These are phyloP conservation scores for Chaetomium strumarium DNA, from an alignment of 2,329 filamentous ascomycete genomes.

Conservation along the genomic window DNA sequence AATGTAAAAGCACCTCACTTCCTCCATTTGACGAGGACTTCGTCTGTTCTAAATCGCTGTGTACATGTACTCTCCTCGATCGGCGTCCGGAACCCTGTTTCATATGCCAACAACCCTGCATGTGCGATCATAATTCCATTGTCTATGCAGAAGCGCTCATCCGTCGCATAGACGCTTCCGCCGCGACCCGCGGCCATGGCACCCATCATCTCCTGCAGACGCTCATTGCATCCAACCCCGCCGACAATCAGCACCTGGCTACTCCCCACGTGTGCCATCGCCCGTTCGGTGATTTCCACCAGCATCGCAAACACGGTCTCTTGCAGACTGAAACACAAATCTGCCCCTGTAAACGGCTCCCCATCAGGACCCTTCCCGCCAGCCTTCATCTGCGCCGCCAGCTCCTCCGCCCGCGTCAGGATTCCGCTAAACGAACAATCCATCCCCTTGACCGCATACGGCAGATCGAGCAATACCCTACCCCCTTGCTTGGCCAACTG, in stretches of 20 bases:
- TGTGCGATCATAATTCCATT: conserved; percentile 99
- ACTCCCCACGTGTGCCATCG: conserved; percentile 95
- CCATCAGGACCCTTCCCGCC: conserved; percentile 41
- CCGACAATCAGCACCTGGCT: conserved; percentile 90
- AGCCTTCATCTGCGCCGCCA: conserved; percentile 62
- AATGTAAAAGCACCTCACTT: conserved; percentile 34
- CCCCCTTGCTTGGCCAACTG: conserved; percentile 74
- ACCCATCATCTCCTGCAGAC: conserved; percentile 97
- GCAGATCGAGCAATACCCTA: conserved; percentile 71
- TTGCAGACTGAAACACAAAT: conserved; percentile 90
- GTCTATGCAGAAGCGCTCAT: conserved; percentile 97
- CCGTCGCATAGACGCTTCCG: conserved; percentile 87
- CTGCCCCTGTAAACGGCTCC: conserved; percentile 64
- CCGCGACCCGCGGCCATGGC: conserved; percentile 85
- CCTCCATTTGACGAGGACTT: conserved; percentile 75
- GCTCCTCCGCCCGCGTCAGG: conserved; percentile 71
- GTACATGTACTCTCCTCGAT: conserved; percentile 80
- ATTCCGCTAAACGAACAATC: conserved; percentile 96
- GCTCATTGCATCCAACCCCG: conserved; percentile 90
- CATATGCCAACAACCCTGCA: conserved; percentile 79
- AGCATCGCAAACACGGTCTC: conserved; percentile 96
- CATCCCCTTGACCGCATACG: conserved; percentile 98
- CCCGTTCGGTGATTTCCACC: conserved; percentile 95
- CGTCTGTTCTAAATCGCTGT: conserved; percentile 76
- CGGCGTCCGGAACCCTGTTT: conserved; percentile 70